Percentiles rank a stretch among this genome's conserved stretches.
phyloP scores from a whole-genome alignment of 2,329 filamentous ascomycete species.

The Xylaria sp. region DNA sequence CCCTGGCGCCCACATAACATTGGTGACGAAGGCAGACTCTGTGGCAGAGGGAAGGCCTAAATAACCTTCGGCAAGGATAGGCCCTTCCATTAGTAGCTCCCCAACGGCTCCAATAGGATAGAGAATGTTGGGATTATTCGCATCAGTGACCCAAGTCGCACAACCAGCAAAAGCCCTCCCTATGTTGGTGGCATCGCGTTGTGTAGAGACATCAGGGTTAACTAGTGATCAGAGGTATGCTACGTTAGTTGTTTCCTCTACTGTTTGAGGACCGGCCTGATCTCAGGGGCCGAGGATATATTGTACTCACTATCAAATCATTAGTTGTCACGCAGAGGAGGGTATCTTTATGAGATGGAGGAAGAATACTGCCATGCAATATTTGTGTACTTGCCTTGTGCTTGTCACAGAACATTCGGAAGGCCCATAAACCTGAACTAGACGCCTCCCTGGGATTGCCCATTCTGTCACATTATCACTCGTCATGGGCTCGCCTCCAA shows the following conservation, averaged over 20 bases:
- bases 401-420: constrained; percentile 22
- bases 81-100: constrained; percentile 23
- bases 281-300: neutral
- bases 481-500: constrained; percentile 21
- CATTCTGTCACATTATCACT: constrained; percentile 18
- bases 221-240: neutral
- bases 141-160: constrained; percentile 13
- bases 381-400: constrained; percentile 4
- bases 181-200: neutral
- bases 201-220: neutral
- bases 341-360: too few relatives aligned
- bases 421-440: constrained; percentile 22
- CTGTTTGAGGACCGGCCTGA: neutral
- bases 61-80: constrained; percentile 21
- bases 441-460: constrained; percentile 13
- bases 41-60: constrained; percentile 12
- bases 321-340: neutral
- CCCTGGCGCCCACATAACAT: constrained; percentile 8
- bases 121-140: constrained; percentile 10
- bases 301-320: neutral
- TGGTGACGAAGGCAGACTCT: constrained; percentile 15
- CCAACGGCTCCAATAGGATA: constrained; percentile 19
- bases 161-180: neutral
- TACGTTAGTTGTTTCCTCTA: neutral
- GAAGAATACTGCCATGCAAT: neutral